These are phyloP conservation scores for Ocimum tenuiflorum DNA, from an alignment of 257 asterid species.

Conservation along the genomic window DNA sequence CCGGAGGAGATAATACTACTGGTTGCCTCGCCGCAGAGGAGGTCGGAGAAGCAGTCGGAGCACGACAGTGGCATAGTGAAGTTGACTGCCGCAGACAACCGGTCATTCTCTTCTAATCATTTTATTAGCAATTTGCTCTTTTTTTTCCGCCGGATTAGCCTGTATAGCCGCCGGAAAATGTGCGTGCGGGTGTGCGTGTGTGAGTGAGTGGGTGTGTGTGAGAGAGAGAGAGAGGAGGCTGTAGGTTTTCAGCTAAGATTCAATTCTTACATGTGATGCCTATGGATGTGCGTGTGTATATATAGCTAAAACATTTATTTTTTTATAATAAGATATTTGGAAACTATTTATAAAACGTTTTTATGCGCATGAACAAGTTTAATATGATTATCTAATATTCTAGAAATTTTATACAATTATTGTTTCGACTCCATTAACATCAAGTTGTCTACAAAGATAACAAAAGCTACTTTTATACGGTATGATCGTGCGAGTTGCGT, in stretches of 20 bases:
- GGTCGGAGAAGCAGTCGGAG: slow-evolving; percentile 83
- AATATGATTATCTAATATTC: too few relatives aligned
- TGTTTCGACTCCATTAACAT: too few relatives aligned
- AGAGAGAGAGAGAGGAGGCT: neutral
- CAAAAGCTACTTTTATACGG: too few relatives aligned
- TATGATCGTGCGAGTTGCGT: too few relatives aligned
- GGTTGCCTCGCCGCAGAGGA: slow-evolving; percentile 80
- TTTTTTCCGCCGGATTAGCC: too few relatives aligned
- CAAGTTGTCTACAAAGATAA: too few relatives aligned
- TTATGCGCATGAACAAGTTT: neutral
- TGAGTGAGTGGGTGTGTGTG: slow-evolving; percentile 5
- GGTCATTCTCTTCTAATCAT: slow-evolving; percentile 43
- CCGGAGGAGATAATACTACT: slow-evolving; percentile 29
- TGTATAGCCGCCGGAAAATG: slow-evolving; percentile 32
- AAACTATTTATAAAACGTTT: neutral
- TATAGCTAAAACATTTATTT: slow-evolving; percentile 27
- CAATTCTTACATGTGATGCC: slow-evolving; percentile 27
- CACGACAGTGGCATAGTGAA: slow-evolving; percentile 60
- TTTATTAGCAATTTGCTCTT: too few relatives aligned
- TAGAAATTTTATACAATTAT: too few relatives aligned
- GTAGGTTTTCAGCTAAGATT: slow-evolving; percentile 32
- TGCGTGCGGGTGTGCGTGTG: too few relatives aligned
- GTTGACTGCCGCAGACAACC: slow-evolving; percentile 17
- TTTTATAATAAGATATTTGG: neutral
- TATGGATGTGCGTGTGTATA: slow-evolving; percentile 49